Base-by-base conservation (phyloP, 495 filamentous ascomycete genomes). In the Penicillium riverlandense region DNA sequence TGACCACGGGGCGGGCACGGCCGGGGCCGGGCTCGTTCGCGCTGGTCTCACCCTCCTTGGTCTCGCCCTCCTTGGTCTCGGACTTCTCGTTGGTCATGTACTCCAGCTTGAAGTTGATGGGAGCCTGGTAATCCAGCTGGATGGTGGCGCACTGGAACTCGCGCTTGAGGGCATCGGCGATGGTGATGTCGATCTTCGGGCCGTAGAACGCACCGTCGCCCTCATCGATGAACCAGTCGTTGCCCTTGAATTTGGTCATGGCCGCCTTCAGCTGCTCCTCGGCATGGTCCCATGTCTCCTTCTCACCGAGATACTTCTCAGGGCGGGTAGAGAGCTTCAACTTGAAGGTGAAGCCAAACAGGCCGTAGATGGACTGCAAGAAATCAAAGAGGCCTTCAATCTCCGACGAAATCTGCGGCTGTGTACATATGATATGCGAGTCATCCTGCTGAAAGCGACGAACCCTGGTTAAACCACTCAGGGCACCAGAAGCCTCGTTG, bases 151-250 rank as follows among this genome's bases (percentile, higher is more conserved):
- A 97, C 66, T 96, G 86, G 67, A 80, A 84, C 29, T 88, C 85
- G 53, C 85, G 75, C 66, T 75, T 72, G 53, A 95, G 72, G 22
- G 83, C 82, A 60, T 96, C 90, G 4, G 77, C 78, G 53, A 96
- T 90, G 33, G 80, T 90, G 53, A 98, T 88, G 45, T 97, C 94
- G 45, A 97, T 95, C 75, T 89, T 88, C 2, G 92, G 92, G 1
- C 92, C 94, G 56, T 97, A 97, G 70, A 97, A 98, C 29, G 92
- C 94, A 56, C 92, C 92, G 53, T 98, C 92, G 38, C 91, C 91
- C 40, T 86, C 80, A 54, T 97, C 92, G 15, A 95, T 74, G 55
- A 83, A 82, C 92, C 92, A 98, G 43, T 84, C 68, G 11, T 82
- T 71, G 37, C 85, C 84, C 34, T 75, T 71, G 63, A 96, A 98